A percentile compares a stretch with the other conserved stretches of the same genome.
phyloP scores from a whole-genome alignment of 2,329 filamentous ascomycete genomes.

The Nigrospora oryzae region DNA sequence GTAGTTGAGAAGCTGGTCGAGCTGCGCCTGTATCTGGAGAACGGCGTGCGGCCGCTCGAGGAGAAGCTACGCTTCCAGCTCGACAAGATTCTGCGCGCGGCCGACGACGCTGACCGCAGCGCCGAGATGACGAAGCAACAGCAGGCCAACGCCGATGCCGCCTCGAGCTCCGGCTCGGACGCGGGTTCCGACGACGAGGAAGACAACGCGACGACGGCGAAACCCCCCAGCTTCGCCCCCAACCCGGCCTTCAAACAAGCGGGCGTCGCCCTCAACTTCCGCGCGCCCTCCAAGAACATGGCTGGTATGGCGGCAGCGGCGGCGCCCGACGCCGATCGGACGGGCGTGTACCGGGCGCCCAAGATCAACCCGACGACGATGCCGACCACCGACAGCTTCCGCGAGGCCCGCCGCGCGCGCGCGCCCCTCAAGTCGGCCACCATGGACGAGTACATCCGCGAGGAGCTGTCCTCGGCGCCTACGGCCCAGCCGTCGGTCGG shows the following conservation, averaged over 20 bases:
- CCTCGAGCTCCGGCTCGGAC: slow-evolving; percentile 22
- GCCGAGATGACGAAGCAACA: slow-evolving; percentile 22
- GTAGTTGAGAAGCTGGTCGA: slow-evolving; percentile 85
- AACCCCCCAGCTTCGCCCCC: slow-evolving; percentile 11
- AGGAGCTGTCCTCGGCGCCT: slow-evolving; percentile 76
- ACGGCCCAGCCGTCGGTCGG: slow-evolving; percentile 84
- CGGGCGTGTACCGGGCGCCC: slow-evolving; percentile 82
- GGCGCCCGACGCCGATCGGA: slow-evolving; percentile 30
- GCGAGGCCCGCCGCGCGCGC: slow-evolving; percentile 49
- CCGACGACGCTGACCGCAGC: slow-evolving; percentile 59
- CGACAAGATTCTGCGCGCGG: slow-evolving; percentile 84
- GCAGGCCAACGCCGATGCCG: slow-evolving; percentile 6
- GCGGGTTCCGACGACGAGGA: slow-evolving; percentile 25
- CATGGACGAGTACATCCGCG: slow-evolving; percentile 83
- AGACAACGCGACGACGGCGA: slow-evolving; percentile 15
- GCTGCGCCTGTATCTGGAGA: slow-evolving; percentile 85
- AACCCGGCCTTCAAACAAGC: slow-evolving; percentile 2
- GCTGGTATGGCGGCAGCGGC: slow-evolving; percentile 20
- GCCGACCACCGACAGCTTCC: slow-evolving; percentile 53
- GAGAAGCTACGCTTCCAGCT: slow-evolving; percentile 90
- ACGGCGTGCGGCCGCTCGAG: slow-evolving; percentile 84
- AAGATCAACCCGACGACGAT: slow-evolving; percentile 81
- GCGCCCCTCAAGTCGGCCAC: slow-evolving; percentile 68
- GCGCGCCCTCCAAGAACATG: slow-evolving; percentile 19
- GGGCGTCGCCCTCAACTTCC: slow-evolving; percentile 22